These are phyloP conservation scores for Pseudocercospora musae DNA, from an alignment of 2,329 filamentous ascomycete species.

Conservation along the genomic window DNA sequence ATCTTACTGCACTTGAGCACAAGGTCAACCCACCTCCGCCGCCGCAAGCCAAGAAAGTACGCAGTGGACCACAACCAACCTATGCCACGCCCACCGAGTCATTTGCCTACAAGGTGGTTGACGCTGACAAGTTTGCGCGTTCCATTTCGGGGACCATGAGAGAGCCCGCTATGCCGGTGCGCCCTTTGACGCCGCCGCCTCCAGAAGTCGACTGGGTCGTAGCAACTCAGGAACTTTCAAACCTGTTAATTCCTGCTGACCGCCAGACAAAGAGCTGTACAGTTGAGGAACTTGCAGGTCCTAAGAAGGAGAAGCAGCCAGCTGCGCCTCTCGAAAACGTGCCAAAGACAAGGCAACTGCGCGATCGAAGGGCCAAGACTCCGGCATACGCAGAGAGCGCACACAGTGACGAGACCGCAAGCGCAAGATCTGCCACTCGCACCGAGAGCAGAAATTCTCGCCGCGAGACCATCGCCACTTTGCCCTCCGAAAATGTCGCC, in stretches of 20 bases:
- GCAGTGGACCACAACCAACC: conserved; percentile 59
- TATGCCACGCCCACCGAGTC: conserved; percentile 87
- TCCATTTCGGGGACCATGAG: conserved; percentile 57
- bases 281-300: conserved; percentile 68
- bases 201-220: conserved; percentile 83
- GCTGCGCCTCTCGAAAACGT: conserved; percentile 40
- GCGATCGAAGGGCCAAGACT: conserved; percentile 25
- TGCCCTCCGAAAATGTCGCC: conserved; percentile 30
- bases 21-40: conserved; percentile 53
- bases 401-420: conserved; percentile 27
- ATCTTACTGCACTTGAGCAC: conserved; percentile 68
- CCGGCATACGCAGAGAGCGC: conserved; percentile 24
- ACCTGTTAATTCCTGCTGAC: conserved; percentile 72
- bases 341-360: conserved; percentile 62
- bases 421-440: conserved; percentile 23
- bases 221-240: conserved; percentile 78
- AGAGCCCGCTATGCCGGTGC: conserved; percentile 35
- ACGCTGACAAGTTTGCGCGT: conserved; percentile 63
- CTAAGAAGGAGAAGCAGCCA: conserved; percentile 61
- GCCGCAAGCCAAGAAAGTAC: conserved; percentile 54
- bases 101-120: conserved; percentile 74
- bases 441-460: conserved; percentile 22
- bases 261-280: conserved; percentile 73
- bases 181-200: conserved; percentile 61
- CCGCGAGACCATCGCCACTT: conserved; percentile 41